A percentile compares a stretch with the other conserved stretches of the same genome.
Conservation (phyloP, 805 yeast species). For the Metschnikowia bowlesiae region DNA sequence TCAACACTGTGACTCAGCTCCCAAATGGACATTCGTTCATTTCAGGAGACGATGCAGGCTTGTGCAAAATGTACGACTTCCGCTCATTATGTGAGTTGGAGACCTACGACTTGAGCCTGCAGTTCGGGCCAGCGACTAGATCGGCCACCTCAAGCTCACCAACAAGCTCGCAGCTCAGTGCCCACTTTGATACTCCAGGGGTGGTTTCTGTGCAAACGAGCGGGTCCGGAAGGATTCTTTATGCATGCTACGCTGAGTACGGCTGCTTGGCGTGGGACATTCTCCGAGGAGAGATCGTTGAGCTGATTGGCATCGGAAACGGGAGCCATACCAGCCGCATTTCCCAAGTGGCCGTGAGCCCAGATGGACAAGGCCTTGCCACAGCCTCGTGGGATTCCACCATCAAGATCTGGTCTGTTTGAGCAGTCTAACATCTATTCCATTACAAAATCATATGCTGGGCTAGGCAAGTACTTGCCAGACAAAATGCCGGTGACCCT, state of each 20-base stretch:
- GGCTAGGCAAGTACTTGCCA: not conserved
- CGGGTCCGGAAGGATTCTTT: constrained; percentile 67
- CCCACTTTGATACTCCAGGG: constrained; percentile 57
- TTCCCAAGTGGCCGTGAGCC: constrained; percentile 59
- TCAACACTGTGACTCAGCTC: constrained; percentile 54
- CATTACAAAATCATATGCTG: too few species aligned
- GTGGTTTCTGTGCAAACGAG: constrained; percentile 71
- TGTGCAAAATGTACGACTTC: constrained; percentile 64
- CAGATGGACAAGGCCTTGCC: constrained; percentile 71
- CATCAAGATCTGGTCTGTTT: constrained; percentile 55
- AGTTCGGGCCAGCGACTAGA: constrained; percentile 11
- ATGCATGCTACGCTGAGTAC: constrained; percentile 69
- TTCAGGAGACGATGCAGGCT: constrained; percentile 78
- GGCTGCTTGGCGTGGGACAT: constrained; percentile 79
- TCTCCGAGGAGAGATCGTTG: constrained; percentile 59
- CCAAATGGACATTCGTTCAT: constrained; percentile 69
- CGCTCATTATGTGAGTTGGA: constrained; percentile 71
- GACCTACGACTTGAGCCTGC: constrained; percentile 34
- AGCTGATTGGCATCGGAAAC: constrained; percentile 50
- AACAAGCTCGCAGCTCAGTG: constrained; percentile 16
- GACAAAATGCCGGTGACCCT: not conserved
- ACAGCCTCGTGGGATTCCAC: constrained; percentile 82
- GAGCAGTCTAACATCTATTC: not conserved
- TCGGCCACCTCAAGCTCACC: constrained; percentile 8
- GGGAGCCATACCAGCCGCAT: constrained; percentile 52